Conservation (phyloP, 2,329 filamentous ascomycete genomes). For the Cercospora sp. region DNA sequence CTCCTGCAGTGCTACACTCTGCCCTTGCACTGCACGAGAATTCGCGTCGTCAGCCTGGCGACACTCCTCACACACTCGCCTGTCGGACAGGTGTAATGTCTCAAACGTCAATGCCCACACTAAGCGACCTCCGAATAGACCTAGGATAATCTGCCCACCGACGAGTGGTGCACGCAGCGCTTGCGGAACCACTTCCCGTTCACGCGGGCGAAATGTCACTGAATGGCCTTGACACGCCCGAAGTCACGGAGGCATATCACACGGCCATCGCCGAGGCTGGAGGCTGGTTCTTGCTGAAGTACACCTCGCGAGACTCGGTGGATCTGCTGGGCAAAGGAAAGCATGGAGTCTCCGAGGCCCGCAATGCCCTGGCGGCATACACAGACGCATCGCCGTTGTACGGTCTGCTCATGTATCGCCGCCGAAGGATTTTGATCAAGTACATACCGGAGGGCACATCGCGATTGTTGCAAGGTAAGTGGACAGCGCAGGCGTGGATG, state of each 20-base stretch:
- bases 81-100: constrained; percentile 24
- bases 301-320: constrained; percentile 83
- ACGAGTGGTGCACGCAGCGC: constrained; percentile 9
- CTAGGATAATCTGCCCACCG: constrained; percentile 2
- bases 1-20: background rate
- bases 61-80: background rate
- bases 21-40: background rate
- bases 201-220: constrained; percentile 69
- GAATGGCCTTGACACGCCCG: constrained; percentile 83
- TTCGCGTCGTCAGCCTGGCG: background rate
- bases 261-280: constrained; percentile 76
- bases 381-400: constrained; percentile 86
- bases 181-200: constrained; percentile 10
- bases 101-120: constrained; percentile 20
- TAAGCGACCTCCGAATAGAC: constrained; percentile 11
- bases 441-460: constrained; percentile 90
- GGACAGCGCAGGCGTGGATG: background rate
- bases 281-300: constrained; percentile 97
- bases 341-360: constrained; percentile 80
- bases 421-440: constrained; percentile 87
- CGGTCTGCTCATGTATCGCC: constrained; percentile 84
- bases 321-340: constrained; percentile 73
- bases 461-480: constrained; percentile 82
- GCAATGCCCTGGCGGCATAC: constrained; percentile 73
- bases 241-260: constrained; percentile 82